Percentiles rank a stretch among this genome's conserved stretches.
phyloP scores from a whole-genome alignment of 257 asterid genomes.

The Jacaranda copaia region DNA sequence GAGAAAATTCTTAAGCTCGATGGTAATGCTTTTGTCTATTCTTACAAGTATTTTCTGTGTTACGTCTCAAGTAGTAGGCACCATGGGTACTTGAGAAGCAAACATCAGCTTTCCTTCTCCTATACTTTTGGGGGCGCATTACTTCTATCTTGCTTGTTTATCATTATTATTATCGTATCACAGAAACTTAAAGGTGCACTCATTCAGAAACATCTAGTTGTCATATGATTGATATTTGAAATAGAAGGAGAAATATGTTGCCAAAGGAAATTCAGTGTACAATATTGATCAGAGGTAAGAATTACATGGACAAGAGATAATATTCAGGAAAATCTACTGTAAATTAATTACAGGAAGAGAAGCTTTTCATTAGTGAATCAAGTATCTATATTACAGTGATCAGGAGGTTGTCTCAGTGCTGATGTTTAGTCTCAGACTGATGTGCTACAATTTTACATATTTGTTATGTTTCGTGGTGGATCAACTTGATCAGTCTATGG shows the following conservation, averaged over 20 bases:
- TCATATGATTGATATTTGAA: background rate
- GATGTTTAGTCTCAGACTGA: background rate
- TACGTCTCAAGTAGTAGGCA: background rate
- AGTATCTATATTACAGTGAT: background rate
- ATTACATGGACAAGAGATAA: background rate
- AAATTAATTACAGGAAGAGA: background rate
- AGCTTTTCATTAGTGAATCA: background rate
- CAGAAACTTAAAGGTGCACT: background rate
- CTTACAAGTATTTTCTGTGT: background rate
- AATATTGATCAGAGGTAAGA: background rate
- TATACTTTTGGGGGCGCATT: background rate
- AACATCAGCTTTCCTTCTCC: background rate
- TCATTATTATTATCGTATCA: background rate
- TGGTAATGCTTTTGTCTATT: constrained; percentile 34
- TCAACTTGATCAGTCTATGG: constrained; percentile 1
- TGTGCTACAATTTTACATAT: background rate
- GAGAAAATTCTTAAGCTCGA: background rate
- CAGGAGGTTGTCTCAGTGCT: background rate
- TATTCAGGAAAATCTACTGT: background rate
- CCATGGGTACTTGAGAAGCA: background rate
- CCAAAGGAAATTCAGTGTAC: background rate
- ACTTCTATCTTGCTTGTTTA: background rate
- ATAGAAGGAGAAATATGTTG: background rate
- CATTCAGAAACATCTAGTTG: background rate
- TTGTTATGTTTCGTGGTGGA: background rate